Base-by-base conservation (phyloP, 495 filamentous ascomycete species). In the Aspergillus steynii region DNA sequence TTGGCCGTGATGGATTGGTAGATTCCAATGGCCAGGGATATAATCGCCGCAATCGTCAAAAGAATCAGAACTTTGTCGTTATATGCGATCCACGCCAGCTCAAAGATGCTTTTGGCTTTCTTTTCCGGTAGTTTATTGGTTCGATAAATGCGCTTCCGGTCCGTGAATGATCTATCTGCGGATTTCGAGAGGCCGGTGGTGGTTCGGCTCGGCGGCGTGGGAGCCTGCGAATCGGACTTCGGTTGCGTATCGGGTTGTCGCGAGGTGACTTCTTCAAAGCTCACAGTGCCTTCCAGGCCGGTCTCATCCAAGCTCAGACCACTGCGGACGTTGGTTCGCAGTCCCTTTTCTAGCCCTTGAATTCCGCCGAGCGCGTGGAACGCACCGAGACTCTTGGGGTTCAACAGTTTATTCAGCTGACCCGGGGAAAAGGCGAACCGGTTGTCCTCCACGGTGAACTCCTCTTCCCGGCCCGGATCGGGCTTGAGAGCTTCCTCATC, bases 41-140 rank as follows among this genome's bases (percentile, higher is more conserved):
- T 85, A 29, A 86, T 78, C 6, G 92, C 93, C 4, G 93, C 92
- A 50, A 87, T 75, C 1, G 90, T 90, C 57, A 97, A 78, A 5
- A 96, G 74, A 53, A 93, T 88, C 15, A 95, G 73, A 26, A 95
- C 88, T 61, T 92, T 93, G 72, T 96, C 91, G 53, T 92, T 90
- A 65, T 89, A 91, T 3, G 90, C 90, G 67, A 90, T 88, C 90
- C 90, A 95, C 46, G 90, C 88, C 25, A 93, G 74, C 65, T 85
- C 76, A 63, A 88, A 85, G 53, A 95, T 86, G 29, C 80, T 84
- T 66, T 92, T 93, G 9, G 86, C 70, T 68, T 90, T 92, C 61
- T 83, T 84, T 62, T 85, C 85, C 0, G 91, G 91, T 10, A 96
- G 73, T 3, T 81, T 73, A 62, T 95, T 96, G 56, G 80, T 82